A percentile compares a stretch with the other conserved stretches of the same genome.
phyloP scores from a whole-genome alignment of 371 early-diverging fungal genomes.

The Mortierella sp. region DNA sequence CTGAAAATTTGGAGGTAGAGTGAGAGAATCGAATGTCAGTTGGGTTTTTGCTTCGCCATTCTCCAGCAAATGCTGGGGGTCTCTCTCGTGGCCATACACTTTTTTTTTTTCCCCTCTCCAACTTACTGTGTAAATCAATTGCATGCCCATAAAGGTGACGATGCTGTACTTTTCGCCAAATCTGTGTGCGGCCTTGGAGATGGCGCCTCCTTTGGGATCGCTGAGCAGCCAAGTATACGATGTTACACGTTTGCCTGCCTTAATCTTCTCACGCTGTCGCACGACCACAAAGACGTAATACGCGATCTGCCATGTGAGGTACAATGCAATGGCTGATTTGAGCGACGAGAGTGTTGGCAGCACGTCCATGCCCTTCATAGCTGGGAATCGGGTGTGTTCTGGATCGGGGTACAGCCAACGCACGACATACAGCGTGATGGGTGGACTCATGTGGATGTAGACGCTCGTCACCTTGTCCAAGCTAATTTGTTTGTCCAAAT shows the following conservation, averaged over 20 bases:
- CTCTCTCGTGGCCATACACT: too few species aligned
- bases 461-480: slow-evolving; percentile 81
- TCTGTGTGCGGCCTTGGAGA: slow-evolving; percentile 60
- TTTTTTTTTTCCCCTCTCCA: too few species aligned
- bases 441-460: slow-evolving; percentile 76
- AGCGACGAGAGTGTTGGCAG: slow-evolving; percentile 57
- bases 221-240: slow-evolving; percentile 76
- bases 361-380: slow-evolving; percentile 39
- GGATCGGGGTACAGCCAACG: slow-evolving; percentile 70
- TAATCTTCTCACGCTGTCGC: slow-evolving; percentile 70
- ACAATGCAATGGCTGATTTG: slow-evolving; percentile 62
- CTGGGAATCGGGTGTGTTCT: slow-evolving; percentile 58
- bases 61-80: too few species aligned
- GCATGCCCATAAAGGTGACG: slow-evolving; percentile 74
- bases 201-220: slow-evolving; percentile 62
- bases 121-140: slow-evolving; percentile 65
- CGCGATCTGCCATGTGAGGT: slow-evolving; percentile 74
- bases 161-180: slow-evolving; percentile 68
- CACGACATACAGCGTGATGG: slow-evolving; percentile 68
- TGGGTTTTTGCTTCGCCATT: too few species aligned
- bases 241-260: slow-evolving; percentile 68
- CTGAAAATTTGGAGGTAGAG: slow-evolving; percentile 8
- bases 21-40: too few species aligned
- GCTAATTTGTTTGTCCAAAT: slow-evolving; percentile 53
- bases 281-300: slow-evolving; percentile 75